phyloP scores from a whole-genome alignment of 1,139 yeast species.

The Diutina sp. region DNA sequence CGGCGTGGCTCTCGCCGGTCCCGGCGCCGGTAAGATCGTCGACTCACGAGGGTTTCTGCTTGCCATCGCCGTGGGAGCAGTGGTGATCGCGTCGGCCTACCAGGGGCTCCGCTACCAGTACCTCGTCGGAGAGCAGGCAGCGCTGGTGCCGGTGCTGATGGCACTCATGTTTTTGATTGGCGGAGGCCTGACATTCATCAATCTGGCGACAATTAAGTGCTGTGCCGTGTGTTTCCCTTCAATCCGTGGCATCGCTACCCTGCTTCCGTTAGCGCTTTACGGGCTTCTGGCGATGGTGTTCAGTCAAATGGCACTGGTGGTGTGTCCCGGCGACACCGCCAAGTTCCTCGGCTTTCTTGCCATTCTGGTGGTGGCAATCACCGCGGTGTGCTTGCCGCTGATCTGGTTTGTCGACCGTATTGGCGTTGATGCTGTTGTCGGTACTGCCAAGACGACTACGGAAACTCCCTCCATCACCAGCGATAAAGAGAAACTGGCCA shows the following conservation, averaged over 20 bases:
- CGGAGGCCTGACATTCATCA: conserved; percentile 40
- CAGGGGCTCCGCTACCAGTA: conserved; percentile 34
- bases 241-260: conserved; percentile 46
- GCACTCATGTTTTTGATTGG: conserved; percentile 32
- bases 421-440: neutral
- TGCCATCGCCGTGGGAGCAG: conserved; percentile 32
- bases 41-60: conserved; percentile 38
- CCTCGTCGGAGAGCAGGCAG: conserved; percentile 17
- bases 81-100: conserved; percentile 30
- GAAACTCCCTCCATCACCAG: neutral
- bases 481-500: neutral
- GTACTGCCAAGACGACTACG: neutral
- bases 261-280: conserved; percentile 45
- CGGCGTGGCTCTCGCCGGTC: conserved; percentile 46
- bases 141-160: conserved; percentile 15
- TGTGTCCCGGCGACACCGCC: conserved; percentile 40
- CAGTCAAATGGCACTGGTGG: conserved; percentile 33
- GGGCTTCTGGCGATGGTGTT: conserved; percentile 49
- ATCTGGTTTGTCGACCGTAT: conserved; percentile 27
- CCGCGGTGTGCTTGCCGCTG: conserved; percentile 32
- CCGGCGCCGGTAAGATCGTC: conserved; percentile 46
- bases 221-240: conserved; percentile 46
- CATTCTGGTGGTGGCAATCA: conserved; percentile 24
- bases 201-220: conserved; percentile 41
- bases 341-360: conserved; percentile 35